These are phyloP conservation scores for Chaetomium globosum DNA, from an alignment of 2,329 filamentous ascomycete genomes.

Conservation along the genomic window DNA sequence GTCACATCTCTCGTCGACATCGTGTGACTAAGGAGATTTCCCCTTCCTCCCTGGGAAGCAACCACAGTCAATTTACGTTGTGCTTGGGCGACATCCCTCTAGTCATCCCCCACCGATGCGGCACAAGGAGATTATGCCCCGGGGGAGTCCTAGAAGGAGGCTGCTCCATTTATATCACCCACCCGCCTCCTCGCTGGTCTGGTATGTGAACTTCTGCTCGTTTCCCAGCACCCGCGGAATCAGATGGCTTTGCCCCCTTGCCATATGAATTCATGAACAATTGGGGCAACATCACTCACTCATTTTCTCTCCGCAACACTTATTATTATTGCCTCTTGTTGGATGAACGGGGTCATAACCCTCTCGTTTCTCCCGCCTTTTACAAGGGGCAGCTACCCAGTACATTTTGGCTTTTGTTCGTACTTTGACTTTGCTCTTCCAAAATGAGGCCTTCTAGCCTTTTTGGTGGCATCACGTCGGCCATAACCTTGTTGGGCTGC, in stretches of 20 bases:
- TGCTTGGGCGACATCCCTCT: background rate
- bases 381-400: background rate
- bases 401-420: background rate
- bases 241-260: conserved; percentile 5
- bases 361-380: background rate
- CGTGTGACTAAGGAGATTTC: background rate
- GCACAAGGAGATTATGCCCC: conserved; percentile 3
- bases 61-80: conserved; percentile 3
- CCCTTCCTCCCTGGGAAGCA: background rate
- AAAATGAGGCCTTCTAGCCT: conserved; percentile 46
- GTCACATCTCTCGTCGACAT: background rate
- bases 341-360: background rate
- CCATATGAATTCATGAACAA: background rate
- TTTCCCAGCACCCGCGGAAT: conserved; percentile 8
- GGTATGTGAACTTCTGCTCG: conserved; percentile 7
- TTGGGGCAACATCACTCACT: conserved; percentile 21
- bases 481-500: conserved; percentile 39
- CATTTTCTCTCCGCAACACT: conserved; percentile 5
- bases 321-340: background rate
- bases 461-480: conserved; percentile 42
- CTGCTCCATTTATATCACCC: conserved; percentile 34
- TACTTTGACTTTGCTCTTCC: conserved; percentile 14
- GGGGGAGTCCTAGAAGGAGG: background rate
- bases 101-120: background rate
- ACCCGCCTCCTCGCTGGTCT: conserved; percentile 17